phyloP scores from a whole-genome alignment of 2,329 filamentous ascomycete species.

The Phaeosphaeriaceae sp. region DNA sequence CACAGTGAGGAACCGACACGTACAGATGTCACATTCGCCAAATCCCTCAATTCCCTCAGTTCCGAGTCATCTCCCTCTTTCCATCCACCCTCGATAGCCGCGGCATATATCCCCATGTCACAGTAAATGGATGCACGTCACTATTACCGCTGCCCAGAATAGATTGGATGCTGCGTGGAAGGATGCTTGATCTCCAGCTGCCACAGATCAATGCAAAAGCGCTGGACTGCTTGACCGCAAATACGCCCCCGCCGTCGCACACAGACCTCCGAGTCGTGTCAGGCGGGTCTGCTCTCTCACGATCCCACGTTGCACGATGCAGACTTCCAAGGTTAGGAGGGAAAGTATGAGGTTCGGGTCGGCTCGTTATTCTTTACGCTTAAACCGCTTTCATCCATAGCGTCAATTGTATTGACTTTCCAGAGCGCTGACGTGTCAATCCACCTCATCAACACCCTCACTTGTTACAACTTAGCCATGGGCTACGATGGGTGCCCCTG shows the following conservation, averaged over 20 bases:
- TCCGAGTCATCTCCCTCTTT: conserved; percentile 3
- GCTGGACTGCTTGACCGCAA: conserved; percentile 13
- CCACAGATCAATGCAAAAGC: conserved; percentile 6
- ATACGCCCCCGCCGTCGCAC: conserved; percentile 20
- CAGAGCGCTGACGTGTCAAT: conserved; percentile 37
- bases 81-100: conserved; percentile 40
- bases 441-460: conserved; percentile 32
- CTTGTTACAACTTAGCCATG: conserved; percentile 23
- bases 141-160: conserved; percentile 10
- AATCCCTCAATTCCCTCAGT: not conserved
- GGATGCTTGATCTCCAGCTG: conserved; percentile 14
- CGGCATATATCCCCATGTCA: conserved; percentile 25
- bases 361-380: conserved; percentile 23
- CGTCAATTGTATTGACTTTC: not conserved
- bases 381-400: not conserved
- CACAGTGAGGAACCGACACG: conserved; percentile 38
- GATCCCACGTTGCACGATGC: conserved; percentile 34
- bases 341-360: conserved; percentile 21
- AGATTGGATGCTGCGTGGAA: conserved; percentile 12
- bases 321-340: too few relatives aligned
- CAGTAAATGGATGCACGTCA: conserved; percentile 37
- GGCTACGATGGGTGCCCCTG: conserved; percentile 33
- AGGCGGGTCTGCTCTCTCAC: conserved; percentile 17
- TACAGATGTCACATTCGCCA: conserved; percentile 36
- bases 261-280: conserved; percentile 17